phyloP scores from a whole-genome alignment of 2,329 filamentous ascomycete genomes.

The Acrocalymma vagum region DNA sequence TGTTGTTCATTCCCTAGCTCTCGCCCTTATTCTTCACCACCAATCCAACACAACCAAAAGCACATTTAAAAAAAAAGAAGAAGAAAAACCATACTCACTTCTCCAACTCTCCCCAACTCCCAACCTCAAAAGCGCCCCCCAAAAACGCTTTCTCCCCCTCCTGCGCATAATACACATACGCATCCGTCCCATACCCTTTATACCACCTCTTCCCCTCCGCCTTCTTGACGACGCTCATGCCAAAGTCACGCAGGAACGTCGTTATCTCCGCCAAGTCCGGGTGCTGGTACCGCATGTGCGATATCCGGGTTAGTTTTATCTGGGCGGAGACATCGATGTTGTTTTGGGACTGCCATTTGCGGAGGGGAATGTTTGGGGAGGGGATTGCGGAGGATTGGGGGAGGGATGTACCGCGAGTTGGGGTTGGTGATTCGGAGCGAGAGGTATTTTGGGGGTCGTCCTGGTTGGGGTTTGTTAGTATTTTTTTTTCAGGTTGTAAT shows the following conservation, averaged over 20 bases:
- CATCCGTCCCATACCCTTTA: slow-evolving; percentile 68
- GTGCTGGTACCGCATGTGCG: slow-evolving; percentile 65
- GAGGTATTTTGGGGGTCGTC: slow-evolving; percentile 28
- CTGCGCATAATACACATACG: slow-evolving; percentile 66
- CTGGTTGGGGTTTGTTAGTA: no score
- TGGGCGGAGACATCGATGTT: slow-evolving; percentile 55
- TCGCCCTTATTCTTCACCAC: no score
- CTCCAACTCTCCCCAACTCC: slow-evolving; percentile 63
- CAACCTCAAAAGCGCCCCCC: slow-evolving; percentile 67
- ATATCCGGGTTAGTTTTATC: slow-evolving; percentile 57
- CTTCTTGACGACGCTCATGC: slow-evolving; percentile 44
- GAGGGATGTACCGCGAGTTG: slow-evolving; percentile 51
- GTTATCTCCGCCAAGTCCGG: slow-evolving; percentile 59
- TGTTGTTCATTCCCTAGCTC: no score
- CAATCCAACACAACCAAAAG: no score
- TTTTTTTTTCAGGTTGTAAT: no score
- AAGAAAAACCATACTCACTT: slow-evolving; percentile 20
- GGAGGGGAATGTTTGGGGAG: slow-evolving; percentile 42
- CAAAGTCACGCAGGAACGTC: slow-evolving; percentile 51
- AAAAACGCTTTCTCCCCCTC: slow-evolving; percentile 62
- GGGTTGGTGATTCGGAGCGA: slow-evolving; percentile 49
- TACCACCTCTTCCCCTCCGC: slow-evolving; percentile 59
- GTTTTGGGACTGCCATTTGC: slow-evolving; percentile 47
- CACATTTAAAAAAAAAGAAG: not conserved
- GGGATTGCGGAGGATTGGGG: slow-evolving; percentile 49